Conservation (phyloP, 352 stramenopile genomes). For the Globisporangium cederbergense region DNA sequence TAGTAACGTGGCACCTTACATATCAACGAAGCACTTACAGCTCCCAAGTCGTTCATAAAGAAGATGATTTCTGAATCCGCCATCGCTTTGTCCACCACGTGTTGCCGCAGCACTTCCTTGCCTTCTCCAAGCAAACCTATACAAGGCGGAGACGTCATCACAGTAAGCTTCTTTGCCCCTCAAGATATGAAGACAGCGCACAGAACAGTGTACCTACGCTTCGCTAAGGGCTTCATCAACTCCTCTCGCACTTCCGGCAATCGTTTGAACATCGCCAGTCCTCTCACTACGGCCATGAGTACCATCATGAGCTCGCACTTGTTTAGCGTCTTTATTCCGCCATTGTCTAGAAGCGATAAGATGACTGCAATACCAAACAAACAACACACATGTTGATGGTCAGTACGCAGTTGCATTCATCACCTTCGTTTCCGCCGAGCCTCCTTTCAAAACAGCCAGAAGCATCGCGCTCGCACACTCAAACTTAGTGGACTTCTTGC, state of each 20-base stretch:
- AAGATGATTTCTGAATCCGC: constrained; percentile 69
- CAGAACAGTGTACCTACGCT: constrained; percentile 28
- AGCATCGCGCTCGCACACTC: constrained; percentile 34
- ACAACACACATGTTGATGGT: not conserved
- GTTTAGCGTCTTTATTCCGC: constrained; percentile 52
- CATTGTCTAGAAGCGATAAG: constrained; percentile 59
- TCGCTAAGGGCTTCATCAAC: constrained; percentile 37
- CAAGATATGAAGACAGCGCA: too few species aligned
- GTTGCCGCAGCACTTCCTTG: constrained; percentile 35
- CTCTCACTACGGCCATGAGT: constrained; percentile 36
- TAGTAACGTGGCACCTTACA: not conserved
- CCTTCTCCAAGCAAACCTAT: constrained; percentile 48
- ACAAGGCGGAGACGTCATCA: not conserved
- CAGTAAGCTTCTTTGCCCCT: not conserved
- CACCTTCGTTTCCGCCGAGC: not conserved
- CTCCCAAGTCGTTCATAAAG: constrained; percentile 73
- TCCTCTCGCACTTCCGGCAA: constrained; percentile 27
- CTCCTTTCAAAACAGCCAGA: not conserved
- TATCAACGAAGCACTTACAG: constrained; percentile 23
- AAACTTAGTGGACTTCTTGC: constrained; percentile 63
- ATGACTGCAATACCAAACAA: constrained; percentile 33
- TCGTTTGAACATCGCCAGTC: constrained; percentile 52
- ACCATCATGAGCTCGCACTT: constrained; percentile 61
- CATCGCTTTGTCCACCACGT: constrained; percentile 50
- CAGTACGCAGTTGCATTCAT: not conserved